Base-by-base conservation (phyloP, 345 rosid species). In the Excoecaria cochinchinensis region DNA sequence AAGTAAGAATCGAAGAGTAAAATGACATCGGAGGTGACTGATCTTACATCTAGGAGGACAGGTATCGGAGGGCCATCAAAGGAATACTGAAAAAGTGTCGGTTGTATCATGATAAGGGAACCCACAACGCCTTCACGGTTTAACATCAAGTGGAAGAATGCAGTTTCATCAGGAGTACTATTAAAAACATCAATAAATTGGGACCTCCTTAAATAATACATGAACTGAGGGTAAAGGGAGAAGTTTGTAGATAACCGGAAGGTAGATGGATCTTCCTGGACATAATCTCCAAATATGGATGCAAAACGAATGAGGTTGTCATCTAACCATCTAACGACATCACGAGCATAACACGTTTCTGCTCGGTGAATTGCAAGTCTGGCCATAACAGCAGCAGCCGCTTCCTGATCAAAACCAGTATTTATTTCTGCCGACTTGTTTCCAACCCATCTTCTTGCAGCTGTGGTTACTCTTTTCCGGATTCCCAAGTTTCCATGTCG, bases 11-110 rank as follows among this genome's bases (percentile, higher is more conserved):
- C 99, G 14, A 93, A 95, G 25, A 95, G 93, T 75, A 93, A 79
- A 70, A 95, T 95, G 17, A 91, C 95, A 64, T 93, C 97, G 0
- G 96, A 77, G 0, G 87, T 82, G 53, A 95, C 74, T 11, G 97
- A 93, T 8, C 95, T 90, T 70, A 95, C 84, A 63, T 95, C 99
- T n/a, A 95, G 89, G 62, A 95, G 94, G 74, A 91, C 98, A 0
- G 99, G 98, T 79, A 93, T 83, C 0, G 99, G 98, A 6, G 98
- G 99, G 25, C 99, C 99, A 3, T 89, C 95, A 38, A 93, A 95
- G 16, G 98, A 93, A 79, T 91, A 95, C 73, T 91, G 90, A 69
- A 91, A 85, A 66, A 95, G 90, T 1, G 99, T 90, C 8, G 99
- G 98, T 77, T 93, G 99, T 84, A 93, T 89, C 99, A 95, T 93